Base-by-base conservation (phyloP, 108 stramenopile genomes). In the Cyclotella cryptica region DNA sequence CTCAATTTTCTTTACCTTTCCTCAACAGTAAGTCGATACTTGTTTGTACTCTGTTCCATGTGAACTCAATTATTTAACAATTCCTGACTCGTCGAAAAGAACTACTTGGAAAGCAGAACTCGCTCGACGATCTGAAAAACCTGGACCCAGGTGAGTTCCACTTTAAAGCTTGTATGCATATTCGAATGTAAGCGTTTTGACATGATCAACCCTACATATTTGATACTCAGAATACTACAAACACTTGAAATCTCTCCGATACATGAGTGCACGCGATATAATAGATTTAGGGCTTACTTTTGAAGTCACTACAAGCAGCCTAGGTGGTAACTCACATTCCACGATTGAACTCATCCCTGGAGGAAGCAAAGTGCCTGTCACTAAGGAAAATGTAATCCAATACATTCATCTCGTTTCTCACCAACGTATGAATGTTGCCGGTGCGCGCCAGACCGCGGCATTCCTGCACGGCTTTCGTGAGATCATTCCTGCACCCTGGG, bases 391-490 rank as follows among this genome's bases (percentile, higher is more conserved):
- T 83, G 90, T 93, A n/a, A 85, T 95, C 70, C 90, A 79, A 51
- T 99, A 98, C 85, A 89, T 98, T 40, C 96, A 94, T 60, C 85
- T 93, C 10, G 87, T 98, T 9, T 92, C 98, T 60, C 93, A 99
- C 75, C 94, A 92, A 69, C 83, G 85, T 29, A 90, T 99, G 75
- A 99, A 99, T 75, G 84, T 96, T 46, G 86, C 88, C 61, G 90
- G 89, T 21, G 66, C 88, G 35, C 71, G 69, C 8, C 98, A 96
- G 75, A 96, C 91, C n/a, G 75, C 73, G 74, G 95, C 97, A 0
- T 99, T 99, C 74, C 84, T 99, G 29, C 55, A 79, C 44, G 99
- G 99, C 43, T 99, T 99, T 81, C 88, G 97, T 18, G 97, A 97
- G 65, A 67, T 99, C 35, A 94, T 99, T 26, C 97, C 98, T 8